Evolutionary conservation across 164 flowering plant genomes (phyloP).

Genomic region (Taxillus chinensis): DNA sequence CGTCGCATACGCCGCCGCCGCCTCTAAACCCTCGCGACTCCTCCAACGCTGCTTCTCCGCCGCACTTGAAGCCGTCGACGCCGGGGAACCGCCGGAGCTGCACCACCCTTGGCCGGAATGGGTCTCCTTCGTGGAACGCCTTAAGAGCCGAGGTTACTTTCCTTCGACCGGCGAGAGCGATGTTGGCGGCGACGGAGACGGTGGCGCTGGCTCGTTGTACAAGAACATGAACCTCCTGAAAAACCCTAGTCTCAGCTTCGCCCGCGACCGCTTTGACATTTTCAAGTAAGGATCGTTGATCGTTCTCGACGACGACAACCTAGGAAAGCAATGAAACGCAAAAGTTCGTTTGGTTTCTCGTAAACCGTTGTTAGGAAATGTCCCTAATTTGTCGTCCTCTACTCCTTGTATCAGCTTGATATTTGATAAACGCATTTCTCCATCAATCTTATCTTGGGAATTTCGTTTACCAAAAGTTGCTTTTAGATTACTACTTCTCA

Average conservation of each 20-base stretch:
- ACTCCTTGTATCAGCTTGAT: too few relatives aligned
- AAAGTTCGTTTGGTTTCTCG: too few relatives aligned
- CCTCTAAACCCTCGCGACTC: neutral
- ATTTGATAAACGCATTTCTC: too few relatives aligned
- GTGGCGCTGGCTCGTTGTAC: neutral
- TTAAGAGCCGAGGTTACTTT: neutral
- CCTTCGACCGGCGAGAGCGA: neutral
- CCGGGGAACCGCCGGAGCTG: neutral
- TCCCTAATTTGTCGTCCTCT: too few relatives aligned
- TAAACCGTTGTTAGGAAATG: too few relatives aligned
- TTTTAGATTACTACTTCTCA: too few relatives aligned
- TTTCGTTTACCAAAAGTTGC: too few relatives aligned
- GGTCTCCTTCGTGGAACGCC: neutral
- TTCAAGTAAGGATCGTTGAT: neutral
- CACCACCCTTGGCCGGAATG: neutral
- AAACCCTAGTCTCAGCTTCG: slow-evolving; percentile 1
- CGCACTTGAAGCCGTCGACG: neutral
- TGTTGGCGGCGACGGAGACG: neutral
- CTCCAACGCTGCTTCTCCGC: neutral
- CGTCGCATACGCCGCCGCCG: neutral
- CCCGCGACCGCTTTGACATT: neutral
- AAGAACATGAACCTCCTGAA: neutral
- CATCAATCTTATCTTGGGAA: too few relatives aligned
- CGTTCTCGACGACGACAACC: neutral
- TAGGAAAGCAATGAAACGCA: too few relatives aligned